Evolutionary conservation across 2,329 filamentous ascomycete species (phyloP).

Genomic region (Magnaporthiopsis rhizophila): DNA sequence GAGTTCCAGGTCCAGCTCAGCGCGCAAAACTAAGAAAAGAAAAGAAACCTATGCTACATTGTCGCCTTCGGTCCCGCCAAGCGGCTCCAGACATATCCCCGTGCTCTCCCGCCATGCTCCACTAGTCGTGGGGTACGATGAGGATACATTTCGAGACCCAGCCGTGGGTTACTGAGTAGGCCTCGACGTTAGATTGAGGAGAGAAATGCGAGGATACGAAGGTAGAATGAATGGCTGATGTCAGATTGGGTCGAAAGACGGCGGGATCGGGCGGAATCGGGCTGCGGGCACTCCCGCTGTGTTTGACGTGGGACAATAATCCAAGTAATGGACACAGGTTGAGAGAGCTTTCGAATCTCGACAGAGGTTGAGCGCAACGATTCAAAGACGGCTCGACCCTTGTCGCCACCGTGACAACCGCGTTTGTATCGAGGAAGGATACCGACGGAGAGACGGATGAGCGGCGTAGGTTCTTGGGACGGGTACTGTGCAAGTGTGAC

Average conservation of each 20-base stretch:
- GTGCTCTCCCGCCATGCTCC: neutral
- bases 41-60: neutral
- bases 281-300: neutral
- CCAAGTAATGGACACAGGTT: neutral
- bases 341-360: neutral
- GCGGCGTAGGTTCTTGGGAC: neutral
- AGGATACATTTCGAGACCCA: neutral
- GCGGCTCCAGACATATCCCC: neutral
- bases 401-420: neutral
- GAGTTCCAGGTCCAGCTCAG: neutral
- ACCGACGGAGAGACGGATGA: too few relatives aligned
- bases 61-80: too few relatives aligned
- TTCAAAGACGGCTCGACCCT: neutral
- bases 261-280: neutral
- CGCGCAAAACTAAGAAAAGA: neutral
- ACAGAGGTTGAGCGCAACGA: neutral
- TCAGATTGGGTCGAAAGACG: neutral
- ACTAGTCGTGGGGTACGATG: neutral
- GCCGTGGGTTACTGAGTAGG: neutral
- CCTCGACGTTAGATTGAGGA: neutral
- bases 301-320: neutral
- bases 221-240: neutral
- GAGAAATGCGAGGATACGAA: neutral
- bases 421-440: neutral
- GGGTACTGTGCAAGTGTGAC: neutral